Base-by-base conservation (phyloP, 2,329 filamentous ascomycete species). In the Emmonsia crescens region DNA sequence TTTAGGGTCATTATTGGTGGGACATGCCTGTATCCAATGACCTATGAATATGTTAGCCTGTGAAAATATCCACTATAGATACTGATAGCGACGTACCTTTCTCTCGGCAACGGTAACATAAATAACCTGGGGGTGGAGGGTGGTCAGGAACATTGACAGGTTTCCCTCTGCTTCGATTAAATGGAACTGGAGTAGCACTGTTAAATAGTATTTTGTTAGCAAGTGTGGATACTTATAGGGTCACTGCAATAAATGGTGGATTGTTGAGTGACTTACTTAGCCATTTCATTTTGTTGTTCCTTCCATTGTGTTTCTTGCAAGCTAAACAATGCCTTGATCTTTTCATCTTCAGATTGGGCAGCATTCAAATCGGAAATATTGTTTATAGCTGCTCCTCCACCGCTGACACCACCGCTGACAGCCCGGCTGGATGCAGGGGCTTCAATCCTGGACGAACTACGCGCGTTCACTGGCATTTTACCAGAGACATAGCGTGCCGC, bases 1-100 rank as follows among this genome's bases (percentile, higher is more conserved):
- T 64, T 91, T 92, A 2, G 94, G 93, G 67, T 99, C 92, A 73
- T 96, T 91, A 74, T 99, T 99, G n/a, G 93, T 99, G 6, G 94
- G 94, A 71, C 94, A 99, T 59, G 90, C 85, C 77, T 97, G 93
- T 65, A 99, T 99, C 93, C 93, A 99, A 75, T 99, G 94, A n/a
- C 92, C 80, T 82, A 65, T 9, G 62, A 52, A 40, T 46, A 42
- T 61, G 66, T 77, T 68, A 77, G 71, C 62, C 59, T 60, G 56
- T n/a, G 42, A 36, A 42, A 16, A 27, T 61, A 55, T 46, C 51
- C 2, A 29, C 57, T 24, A 40, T 57, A 24, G 19, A 29, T 44
- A 62, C 46, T 44, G 36, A 33, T 54, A 16, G 46, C 36, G 40
- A 65, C 69, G 64, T 73, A 80, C 82, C 94, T 78, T 96, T 96